A percentile compares a stretch with the other conserved stretches of the same genome.
These are phyloP conservation scores for Zygosaccharomyces lentus DNA, from an alignment of 805 yeast genomes.

Conservation along the genomic window DNA sequence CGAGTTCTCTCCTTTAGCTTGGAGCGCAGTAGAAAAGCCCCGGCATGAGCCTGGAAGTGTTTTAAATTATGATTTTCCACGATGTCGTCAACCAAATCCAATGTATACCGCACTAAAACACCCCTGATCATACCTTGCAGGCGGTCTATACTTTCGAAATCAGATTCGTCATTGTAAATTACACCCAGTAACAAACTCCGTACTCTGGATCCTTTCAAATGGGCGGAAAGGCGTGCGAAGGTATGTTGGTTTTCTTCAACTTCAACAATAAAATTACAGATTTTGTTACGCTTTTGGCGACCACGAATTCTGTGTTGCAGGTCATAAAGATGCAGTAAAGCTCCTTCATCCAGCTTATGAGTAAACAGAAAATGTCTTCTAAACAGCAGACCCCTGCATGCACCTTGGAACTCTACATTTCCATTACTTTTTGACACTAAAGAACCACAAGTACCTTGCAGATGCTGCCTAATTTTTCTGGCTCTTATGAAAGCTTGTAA, in stretches of 20 bases:
- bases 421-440: not conserved
- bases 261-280: not conserved
- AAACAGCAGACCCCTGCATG: constrained; percentile 44
- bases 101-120: constrained; percentile 51
- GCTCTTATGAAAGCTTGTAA: constrained; percentile 25
- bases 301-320: constrained; percentile 1
- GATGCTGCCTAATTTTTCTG: not conserved
- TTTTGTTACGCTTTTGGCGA: not conserved
- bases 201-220: constrained; percentile 11
- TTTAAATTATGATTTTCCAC: constrained; percentile 41
- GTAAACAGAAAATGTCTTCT: constrained; percentile 29
- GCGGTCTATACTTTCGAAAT: constrained; percentile 5
- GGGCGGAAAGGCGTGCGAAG: constrained; percentile 13
- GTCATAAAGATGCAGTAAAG: not conserved
- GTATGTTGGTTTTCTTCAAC: not conserved
- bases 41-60: constrained; percentile 49
- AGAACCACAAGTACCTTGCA: not conserved
- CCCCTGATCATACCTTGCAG: constrained; percentile 65
- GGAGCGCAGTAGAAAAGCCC: constrained; percentile 46
- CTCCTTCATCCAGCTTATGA: not conserved
- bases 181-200: constrained; percentile 2
- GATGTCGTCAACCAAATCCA: constrained; percentile 52
- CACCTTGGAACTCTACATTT: constrained; percentile 45
- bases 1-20: constrained; percentile 33
- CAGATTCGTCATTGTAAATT: not conserved